Evolutionary conservation across 2,329 filamentous ascomycete species (phyloP).

Genomic region (Beauveria varroae): DNA sequence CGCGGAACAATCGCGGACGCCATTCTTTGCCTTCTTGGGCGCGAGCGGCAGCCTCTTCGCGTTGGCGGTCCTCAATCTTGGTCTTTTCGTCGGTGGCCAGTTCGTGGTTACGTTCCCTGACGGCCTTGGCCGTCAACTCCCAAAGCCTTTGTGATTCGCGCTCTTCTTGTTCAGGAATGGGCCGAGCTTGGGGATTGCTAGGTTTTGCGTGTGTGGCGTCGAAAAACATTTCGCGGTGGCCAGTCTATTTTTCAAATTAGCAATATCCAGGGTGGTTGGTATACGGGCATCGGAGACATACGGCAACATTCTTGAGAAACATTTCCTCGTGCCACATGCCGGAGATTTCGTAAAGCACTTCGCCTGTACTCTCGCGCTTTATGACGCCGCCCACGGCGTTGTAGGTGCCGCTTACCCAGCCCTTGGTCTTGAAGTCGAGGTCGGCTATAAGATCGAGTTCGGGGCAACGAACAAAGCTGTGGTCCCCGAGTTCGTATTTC

Average conservation of each 20-base stretch:
- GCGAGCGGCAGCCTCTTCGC: conserved; percentile 77
- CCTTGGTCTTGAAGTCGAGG: conserved; percentile 97
- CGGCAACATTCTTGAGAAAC: conserved; percentile 76
- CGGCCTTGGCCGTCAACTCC: conserved; percentile 71
- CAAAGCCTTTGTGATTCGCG: conserved; percentile 87
- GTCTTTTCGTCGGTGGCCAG: conserved; percentile 91
- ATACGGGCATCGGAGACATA: conserved; percentile 26
- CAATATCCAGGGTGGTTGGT: not conserved
- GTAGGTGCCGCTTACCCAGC: conserved; percentile 93
- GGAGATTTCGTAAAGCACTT: conserved; percentile 82
- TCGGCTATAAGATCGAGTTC: conserved; percentile 82
- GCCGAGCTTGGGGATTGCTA: conserved; percentile 63
- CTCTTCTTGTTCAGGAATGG: conserved; percentile 78
- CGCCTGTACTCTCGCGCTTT: conserved; percentile 79
- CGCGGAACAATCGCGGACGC: conserved; percentile 79
- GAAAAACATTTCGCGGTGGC: conserved; percentile 84
- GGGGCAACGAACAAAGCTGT: conserved; percentile 86
- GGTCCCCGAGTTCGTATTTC: conserved; percentile 98
- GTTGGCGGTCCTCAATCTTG: conserved; percentile 87
- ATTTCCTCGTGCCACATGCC: conserved; percentile 94
- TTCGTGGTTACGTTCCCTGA: conserved; percentile 79
- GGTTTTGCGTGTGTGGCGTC: conserved; percentile 74
- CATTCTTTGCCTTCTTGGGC: conserved; percentile 75
- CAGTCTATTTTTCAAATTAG: conserved; percentile 50
- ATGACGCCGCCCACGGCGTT: conserved; percentile 91